Evolutionary conservation across 2,329 filamentous ascomycete genomes (phyloP).

Genomic region (Lachnellula cervina): DNA sequence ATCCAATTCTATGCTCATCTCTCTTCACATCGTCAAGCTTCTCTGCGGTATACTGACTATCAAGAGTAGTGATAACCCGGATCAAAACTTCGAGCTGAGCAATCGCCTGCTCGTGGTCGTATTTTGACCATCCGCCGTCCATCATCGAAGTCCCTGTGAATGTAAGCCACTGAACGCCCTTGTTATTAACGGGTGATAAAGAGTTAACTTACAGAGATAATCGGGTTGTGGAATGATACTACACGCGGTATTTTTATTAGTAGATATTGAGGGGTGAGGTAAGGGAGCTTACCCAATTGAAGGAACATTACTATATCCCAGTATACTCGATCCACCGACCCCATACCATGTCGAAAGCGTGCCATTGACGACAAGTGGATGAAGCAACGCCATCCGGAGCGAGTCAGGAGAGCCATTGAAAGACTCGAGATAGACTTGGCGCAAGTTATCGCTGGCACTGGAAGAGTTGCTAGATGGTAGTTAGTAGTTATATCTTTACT

Average conservation of each 20-base stretch:
- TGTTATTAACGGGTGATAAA: background rate
- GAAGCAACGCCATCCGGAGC: background rate
- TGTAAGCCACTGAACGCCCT: too few relatives aligned
- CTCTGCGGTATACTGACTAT: background rate
- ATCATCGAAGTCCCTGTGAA: background rate
- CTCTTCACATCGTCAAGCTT: background rate
- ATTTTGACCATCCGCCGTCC: background rate
- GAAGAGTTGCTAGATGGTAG: background rate
- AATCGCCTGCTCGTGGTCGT: background rate
- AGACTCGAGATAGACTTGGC: background rate
- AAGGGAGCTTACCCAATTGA: background rate
- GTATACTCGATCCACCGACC: background rate
- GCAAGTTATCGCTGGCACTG: background rate
- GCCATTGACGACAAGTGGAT: background rate
- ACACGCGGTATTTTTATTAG: background rate
- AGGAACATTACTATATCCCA: background rate
- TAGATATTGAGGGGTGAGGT: background rate
- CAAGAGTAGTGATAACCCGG: background rate
- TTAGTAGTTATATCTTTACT: background rate
- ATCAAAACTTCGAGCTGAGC: background rate
- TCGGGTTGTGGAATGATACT: background rate
- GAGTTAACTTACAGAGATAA: background rate
- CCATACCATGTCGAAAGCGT: background rate
- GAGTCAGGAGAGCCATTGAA: background rate
- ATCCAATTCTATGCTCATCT: too few relatives aligned